phyloP scores from a whole-genome alignment of 805 yeast species.

The Wickerhamomyces ciferrii region DNA sequence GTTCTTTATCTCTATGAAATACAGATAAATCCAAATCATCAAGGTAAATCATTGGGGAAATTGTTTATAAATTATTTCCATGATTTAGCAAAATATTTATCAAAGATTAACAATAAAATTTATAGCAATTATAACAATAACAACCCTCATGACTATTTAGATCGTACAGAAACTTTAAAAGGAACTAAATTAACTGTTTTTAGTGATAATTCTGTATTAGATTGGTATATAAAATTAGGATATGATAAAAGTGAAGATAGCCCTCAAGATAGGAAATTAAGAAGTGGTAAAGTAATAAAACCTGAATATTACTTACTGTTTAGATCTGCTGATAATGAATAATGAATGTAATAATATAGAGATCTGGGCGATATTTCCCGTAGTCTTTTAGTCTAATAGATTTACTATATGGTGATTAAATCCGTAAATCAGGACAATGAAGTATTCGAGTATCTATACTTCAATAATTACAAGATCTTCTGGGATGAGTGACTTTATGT shows the following conservation, averaged over 20 bases:
- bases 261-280: conserved; percentile 35
- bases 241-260: conserved; percentile 34
- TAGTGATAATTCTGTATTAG: conserved; percentile 37
- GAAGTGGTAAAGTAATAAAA: conserved; percentile 33
- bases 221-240: conserved; percentile 38
- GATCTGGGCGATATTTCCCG: background rate
- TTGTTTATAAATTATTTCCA: conserved; percentile 33
- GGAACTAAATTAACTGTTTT: conserved; percentile 42
- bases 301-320: conserved; percentile 40
- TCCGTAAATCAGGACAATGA: background rate
- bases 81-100: conserved; percentile 10
- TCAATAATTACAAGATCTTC: too few relatives aligned
- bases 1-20: conserved; percentile 54
- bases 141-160: conserved; percentile 1
- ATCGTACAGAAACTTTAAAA: conserved; percentile 1
- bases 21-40: conserved; percentile 34
- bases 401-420: background rate
- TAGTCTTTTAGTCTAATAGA: background rate
- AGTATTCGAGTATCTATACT: too few relatives aligned
- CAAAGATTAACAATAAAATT: conserved; percentile 2
- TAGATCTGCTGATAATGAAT: conserved; percentile 1
- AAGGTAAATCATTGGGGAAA: conserved; percentile 34
- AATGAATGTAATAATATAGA: background rate
- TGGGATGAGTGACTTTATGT: too few relatives aligned
- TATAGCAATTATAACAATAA: conserved; percentile 13